A percentile compares a stretch with the other conserved stretches of the same genome.
phyloP scores from a whole-genome alignment of 306 rosid genomes.

The Glycyrrhiza uralensis region DNA sequence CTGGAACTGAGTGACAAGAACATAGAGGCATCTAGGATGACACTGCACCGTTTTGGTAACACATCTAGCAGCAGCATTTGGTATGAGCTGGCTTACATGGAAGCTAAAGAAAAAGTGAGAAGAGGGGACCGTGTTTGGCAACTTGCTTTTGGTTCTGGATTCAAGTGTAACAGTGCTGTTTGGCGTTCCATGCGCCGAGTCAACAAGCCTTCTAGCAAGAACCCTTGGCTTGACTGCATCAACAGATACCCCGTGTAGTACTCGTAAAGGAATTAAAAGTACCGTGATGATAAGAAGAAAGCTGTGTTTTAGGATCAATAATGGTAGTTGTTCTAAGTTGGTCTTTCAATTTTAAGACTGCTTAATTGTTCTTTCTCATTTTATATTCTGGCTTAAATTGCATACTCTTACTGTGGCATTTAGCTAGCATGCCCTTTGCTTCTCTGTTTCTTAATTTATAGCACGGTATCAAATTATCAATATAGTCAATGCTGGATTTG shows the following conservation, averaged over 20 bases:
- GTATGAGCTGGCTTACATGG: slow-evolving; percentile 92
- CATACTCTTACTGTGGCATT: slow-evolving; percentile 11
- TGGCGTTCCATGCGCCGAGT: slow-evolving; percentile 71
- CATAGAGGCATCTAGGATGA: slow-evolving; percentile 89
- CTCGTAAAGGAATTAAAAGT: too few species aligned
- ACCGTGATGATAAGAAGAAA: background rate
- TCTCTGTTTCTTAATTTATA: slow-evolving; percentile 8
- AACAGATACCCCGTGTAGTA: slow-evolving; percentile 68
- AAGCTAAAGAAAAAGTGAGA: slow-evolving; percentile 72
- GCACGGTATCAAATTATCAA: slow-evolving; percentile 3
- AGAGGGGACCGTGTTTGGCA: slow-evolving; percentile 93
- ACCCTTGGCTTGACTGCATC: slow-evolving; percentile 86
- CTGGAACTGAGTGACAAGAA: slow-evolving; percentile 75
- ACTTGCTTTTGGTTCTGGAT: slow-evolving; percentile 91
- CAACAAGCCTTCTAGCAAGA: slow-evolving; percentile 49
- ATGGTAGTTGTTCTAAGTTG: slow-evolving; percentile 13
- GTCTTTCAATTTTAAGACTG: background rate
- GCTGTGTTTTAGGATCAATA: slow-evolving; percentile 27
- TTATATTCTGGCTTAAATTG: slow-evolving; percentile 12
- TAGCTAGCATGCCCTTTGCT: slow-evolving; percentile 13
- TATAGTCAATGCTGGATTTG: too few species aligned
- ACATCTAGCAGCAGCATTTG: slow-evolving; percentile 95
- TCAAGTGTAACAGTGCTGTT: slow-evolving; percentile 86
- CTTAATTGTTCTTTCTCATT: slow-evolving; percentile 7
- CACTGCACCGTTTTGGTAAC: slow-evolving; percentile 86